Evolutionary conservation across 192 early-diverging fungal genomes (phyloP).

Genomic region (Borealophlyctis nickersoniae): DNA sequence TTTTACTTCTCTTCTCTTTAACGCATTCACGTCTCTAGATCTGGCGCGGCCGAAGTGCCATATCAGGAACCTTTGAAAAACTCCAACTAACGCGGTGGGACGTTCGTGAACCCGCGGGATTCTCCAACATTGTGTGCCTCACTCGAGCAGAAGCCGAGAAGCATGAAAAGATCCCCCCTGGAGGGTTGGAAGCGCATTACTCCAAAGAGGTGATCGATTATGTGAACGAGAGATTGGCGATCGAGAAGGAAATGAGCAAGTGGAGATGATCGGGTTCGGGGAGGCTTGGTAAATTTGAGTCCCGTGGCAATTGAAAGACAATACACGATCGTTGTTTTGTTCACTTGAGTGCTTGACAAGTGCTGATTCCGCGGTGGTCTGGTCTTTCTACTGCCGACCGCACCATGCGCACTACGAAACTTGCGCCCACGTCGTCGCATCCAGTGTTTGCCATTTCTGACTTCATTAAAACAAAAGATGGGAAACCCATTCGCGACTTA

Average conservation of each 20-base stretch:
- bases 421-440: too few species aligned
- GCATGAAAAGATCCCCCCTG: conserved; percentile 50
- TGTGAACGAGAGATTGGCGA: conserved; percentile 28
- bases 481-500: too few species aligned
- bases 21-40: conserved; percentile 31
- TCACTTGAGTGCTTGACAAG: too few species aligned
- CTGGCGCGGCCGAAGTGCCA: conserved; percentile 73
- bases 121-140: conserved; percentile 80
- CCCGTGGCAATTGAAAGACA: too few species aligned
- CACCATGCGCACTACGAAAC: too few species aligned
- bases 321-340: too few species aligned
- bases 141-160: conserved; percentile 73
- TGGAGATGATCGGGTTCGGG: conserved; percentile 14
- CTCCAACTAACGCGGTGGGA: conserved; percentile 79
- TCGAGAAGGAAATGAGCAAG: conserved; percentile 16
- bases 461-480: too few species aligned
- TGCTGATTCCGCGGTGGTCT: too few species aligned
- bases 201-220: conserved; percentile 48
- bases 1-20: conserved; percentile 3
- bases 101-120: conserved; percentile 54
- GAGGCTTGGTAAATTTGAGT: too few species aligned
- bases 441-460: too few species aligned
- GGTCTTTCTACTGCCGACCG: too few species aligned
- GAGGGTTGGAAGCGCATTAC: conserved; percentile 51
- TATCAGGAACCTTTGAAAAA: conserved; percentile 66